Evolutionary conservation across 2,329 filamentous ascomycete species (phyloP).

Genomic region (Fusarium domesticum): DNA sequence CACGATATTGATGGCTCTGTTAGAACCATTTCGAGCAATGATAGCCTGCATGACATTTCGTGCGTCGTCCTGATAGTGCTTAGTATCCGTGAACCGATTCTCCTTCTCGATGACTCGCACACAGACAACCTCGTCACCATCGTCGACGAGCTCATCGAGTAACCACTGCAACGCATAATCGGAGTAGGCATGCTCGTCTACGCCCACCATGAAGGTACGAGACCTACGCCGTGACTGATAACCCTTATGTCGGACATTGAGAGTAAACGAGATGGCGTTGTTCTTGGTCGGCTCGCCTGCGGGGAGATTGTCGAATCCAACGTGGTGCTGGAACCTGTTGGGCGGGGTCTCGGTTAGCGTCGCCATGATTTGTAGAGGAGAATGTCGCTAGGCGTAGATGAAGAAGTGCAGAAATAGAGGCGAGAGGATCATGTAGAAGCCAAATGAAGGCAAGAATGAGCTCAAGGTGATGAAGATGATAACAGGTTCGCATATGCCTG

Average conservation of each 20-base stretch:
- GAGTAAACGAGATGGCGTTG: conserved; percentile 67
- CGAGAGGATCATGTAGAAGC: conserved; percentile 2
- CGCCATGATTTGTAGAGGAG: conserved; percentile 34
- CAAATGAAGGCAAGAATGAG: conserved; percentile 1
- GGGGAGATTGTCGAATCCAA: conserved; percentile 59
- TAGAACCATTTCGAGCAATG: conserved; percentile 71
- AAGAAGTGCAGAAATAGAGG: conserved; percentile 12
- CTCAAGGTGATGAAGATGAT: conserved; percentile 3
- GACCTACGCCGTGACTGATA: conserved; percentile 78
- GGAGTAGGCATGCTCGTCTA: conserved; percentile 88
- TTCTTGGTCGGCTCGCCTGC: conserved; percentile 57
- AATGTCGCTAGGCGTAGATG: conserved; percentile 12
- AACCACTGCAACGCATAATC: conserved; percentile 92
- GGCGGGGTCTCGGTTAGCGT: conserved; percentile 42
- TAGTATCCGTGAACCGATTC: conserved; percentile 60
- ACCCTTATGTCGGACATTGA: conserved; percentile 82
- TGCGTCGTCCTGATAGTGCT: conserved; percentile 73
- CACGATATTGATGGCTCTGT: conserved; percentile 80
- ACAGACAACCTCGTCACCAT: conserved; percentile 91
- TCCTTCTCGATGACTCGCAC: conserved; percentile 85
- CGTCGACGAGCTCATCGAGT: conserved; percentile 86
- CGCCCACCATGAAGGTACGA: conserved; percentile 85
- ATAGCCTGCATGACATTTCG: conserved; percentile 71
- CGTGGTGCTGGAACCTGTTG: conserved; percentile 56
- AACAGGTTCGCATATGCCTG: conserved; percentile 11